Evolutionary conservation across 2,329 filamentous ascomycete genomes (phyloP), one percentile per base, ranked within the genome.

Genomic region (Beauveria sp.): DNA sequence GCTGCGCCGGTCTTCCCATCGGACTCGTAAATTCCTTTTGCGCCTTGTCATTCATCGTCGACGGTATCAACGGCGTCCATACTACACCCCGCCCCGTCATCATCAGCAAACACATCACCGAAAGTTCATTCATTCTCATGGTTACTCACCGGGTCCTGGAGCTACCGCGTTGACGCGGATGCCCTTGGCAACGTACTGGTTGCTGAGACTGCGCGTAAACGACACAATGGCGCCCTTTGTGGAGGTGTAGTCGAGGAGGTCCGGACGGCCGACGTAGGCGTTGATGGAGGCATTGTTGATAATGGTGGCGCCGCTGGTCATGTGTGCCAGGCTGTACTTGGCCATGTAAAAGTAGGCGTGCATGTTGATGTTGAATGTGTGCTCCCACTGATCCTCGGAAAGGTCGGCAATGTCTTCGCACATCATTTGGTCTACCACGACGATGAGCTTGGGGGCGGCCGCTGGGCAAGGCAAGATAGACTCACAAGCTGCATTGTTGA

Each of bases 281-380:
- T 93, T 93, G 71, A 95, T 87, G 38, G 88, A 92, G 50, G 89
- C 86, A 71, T 91, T 92, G 78, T 93, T 95, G 81, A 96, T 91
- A 72, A 96, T 91, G 28, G 85, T 86, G 61, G 85, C 81, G 42
- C 91, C 90, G n/a, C 74, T 72, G 69, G 84, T 83, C 85, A 95
- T 89, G 73, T 93, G 87, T 0, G 85, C 86, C 12, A 95, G 79
- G 14, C 81, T 75, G 70, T 93, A 91, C 73, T 95, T 95, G 63
- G 89, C 82, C 42, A 93, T 79, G 76, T 86, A 93, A 79, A 92
- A 95, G 77, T 86, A 88, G 3, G 88, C 83, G 73, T 93, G 88
- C 69, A 95, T 92, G 76, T 95, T 96, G 53, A 86, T 90, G 73
- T 91, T 81, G 75, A 96, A 93, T 0, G 89, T 93, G 63, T 86